Evolutionary conservation across 169 alveolate genomes (phyloP).

Genomic region (Blepharisma undulans): DNA sequence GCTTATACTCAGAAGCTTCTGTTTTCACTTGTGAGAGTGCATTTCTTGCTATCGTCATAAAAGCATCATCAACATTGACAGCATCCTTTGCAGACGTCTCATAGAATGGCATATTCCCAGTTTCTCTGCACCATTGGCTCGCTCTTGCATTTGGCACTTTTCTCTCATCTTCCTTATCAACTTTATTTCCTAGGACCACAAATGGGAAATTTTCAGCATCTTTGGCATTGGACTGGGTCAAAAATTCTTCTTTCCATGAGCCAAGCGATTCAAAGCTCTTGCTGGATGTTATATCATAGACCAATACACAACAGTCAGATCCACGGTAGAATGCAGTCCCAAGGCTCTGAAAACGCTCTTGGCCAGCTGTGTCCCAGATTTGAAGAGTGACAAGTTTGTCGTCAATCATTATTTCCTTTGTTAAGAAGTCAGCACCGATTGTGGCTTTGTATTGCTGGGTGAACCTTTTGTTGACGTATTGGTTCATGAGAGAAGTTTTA

Average conservation of each 20-base stretch:
- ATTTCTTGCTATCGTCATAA: slow-evolving; percentile 89
- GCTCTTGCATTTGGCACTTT: slow-evolving; percentile 91
- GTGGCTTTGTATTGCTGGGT: slow-evolving; percentile 97
- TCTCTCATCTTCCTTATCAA: slow-evolving; percentile 92
- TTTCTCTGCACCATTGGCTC: slow-evolving; percentile 91
- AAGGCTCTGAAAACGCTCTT: slow-evolving; percentile 97
- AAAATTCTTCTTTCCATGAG: slow-evolving; percentile 97
- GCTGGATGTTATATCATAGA: slow-evolving; percentile 90
- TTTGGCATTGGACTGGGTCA: slow-evolving; percentile 93
- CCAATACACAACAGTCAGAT: slow-evolving; percentile 98
- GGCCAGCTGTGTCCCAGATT: slow-evolving; percentile 99
- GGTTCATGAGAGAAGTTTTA: slow-evolving; percentile 97
- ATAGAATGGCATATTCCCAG: slow-evolving; percentile 91
- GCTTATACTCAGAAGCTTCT: slow-evolving; percentile 63
- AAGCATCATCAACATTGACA: slow-evolving; percentile 95
- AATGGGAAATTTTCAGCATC: slow-evolving; percentile 96
- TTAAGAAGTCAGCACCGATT: slow-evolving; percentile 98
- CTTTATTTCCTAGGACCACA: slow-evolving; percentile 96
- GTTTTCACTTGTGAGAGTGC: slow-evolving; percentile 84
- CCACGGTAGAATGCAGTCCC: slow-evolving; percentile 99
- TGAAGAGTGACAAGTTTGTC: slow-evolving; percentile 91
- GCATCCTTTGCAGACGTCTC: slow-evolving; percentile 97
- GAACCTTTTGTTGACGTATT: slow-evolving; percentile 95
- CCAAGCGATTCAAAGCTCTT: slow-evolving; percentile 93
- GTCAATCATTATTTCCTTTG: slow-evolving; percentile 94